Percentiles rank a stretch among this genome's conserved stretches.
Conservation (phyloP, 805 yeast species). For the Lipomyces yamadae region DNA sequence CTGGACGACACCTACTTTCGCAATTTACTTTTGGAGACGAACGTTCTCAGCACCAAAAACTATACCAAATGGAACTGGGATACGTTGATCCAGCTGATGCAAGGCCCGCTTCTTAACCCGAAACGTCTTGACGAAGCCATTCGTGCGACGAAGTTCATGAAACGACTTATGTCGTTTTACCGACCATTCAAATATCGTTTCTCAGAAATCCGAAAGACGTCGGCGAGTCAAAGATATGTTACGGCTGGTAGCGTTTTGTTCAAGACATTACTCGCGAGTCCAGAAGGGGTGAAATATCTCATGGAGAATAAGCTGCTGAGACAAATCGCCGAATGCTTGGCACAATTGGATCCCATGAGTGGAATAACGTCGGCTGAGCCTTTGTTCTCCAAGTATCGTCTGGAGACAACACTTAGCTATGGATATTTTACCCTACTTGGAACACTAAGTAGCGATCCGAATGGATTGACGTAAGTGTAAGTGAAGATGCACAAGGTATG, state of each 20-base stretch:
- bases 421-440: conserved; percentile 86
- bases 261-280: conserved; percentile 62
- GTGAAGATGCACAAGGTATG: neutral
- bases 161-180: conserved; percentile 81
- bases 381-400: conserved; percentile 62
- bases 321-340: conserved; percentile 86
- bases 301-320: conserved; percentile 77
- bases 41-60: conserved; percentile 76
- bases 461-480: conserved; percentile 57
- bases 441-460: conserved; percentile 59
- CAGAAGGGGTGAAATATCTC: conserved; percentile 70
- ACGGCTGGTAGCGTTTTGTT: conserved; percentile 77
- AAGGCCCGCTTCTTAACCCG: conserved; percentile 79
- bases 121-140: conserved; percentile 75
- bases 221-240: conserved; percentile 60
- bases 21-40: conserved; percentile 66
- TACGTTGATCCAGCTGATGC: conserved; percentile 68
- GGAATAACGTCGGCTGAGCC: conserved; percentile 77
- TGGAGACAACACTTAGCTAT: conserved; percentile 66
- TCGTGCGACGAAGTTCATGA: conserved; percentile 81
- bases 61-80: conserved; percentile 89
- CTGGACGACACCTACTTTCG: conserved; percentile 73
- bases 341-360: conserved; percentile 79
- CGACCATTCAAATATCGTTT: conserved; percentile 90
- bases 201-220: conserved; percentile 57